Conservation (phyloP, 148 eudicot genomes). For the Diospyros kaki region DNA sequence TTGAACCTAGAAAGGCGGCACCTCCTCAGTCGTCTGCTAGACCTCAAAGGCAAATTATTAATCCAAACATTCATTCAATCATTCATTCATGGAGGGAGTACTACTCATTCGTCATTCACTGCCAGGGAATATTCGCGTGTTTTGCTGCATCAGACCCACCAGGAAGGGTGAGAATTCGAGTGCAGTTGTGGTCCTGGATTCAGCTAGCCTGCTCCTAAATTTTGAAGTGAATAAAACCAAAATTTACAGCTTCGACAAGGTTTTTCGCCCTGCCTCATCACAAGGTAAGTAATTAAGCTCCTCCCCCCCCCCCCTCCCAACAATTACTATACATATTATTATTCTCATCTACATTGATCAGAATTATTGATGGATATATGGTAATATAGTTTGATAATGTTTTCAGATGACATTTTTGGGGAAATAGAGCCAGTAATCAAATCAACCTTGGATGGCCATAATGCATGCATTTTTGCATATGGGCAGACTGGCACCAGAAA, state of each 20-base stretch:
- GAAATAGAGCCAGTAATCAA: slow-evolving; percentile 19
- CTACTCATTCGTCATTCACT: not conserved
- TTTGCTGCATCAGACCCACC: slow-evolving; percentile 18
- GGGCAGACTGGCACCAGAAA: slow-evolving; percentile 21
- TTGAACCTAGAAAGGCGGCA: slow-evolving; percentile 13
- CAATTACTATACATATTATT: no score
- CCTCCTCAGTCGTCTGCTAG: slow-evolving; percentile 15
- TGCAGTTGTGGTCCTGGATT: slow-evolving; percentile 12
- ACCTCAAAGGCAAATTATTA: slow-evolving; percentile 14
- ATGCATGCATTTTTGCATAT: slow-evolving; percentile 20
- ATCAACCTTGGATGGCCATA: slow-evolving; percentile 19
- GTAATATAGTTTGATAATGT: not conserved
- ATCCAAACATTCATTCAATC: no score
- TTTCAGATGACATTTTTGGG: slow-evolving; percentile 12
- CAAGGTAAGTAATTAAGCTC: slow-evolving; percentile 8
- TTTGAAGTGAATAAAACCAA: slow-evolving; percentile 9
- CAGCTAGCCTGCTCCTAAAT: slow-evolving; percentile 8
- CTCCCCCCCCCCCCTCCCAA: not conserved
- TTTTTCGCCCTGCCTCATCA: slow-evolving; percentile 17
- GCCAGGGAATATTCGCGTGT: slow-evolving; percentile 22
- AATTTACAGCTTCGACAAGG: slow-evolving; percentile 19
- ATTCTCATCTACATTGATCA: no score
- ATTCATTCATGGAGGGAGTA: no score
- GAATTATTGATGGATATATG: no score
- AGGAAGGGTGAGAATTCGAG: not conserved